Evolutionary conservation across 2,329 filamentous ascomycete genomes (phyloP).

Genomic region (Penicillium verrucosum): DNA sequence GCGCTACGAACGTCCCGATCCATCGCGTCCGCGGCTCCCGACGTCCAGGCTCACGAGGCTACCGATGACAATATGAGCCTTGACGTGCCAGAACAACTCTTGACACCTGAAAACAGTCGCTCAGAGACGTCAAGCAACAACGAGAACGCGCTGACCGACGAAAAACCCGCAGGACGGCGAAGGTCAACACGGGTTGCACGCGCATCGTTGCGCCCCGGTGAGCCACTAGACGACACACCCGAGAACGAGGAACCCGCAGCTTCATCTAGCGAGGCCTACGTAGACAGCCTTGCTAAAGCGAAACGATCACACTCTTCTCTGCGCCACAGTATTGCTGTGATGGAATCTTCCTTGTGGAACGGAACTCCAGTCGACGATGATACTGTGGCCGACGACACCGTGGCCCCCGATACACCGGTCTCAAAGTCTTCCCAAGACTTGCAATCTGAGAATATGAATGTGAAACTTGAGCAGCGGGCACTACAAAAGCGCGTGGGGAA

Average conservation of each 20-base stretch:
- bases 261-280: constrained; percentile 29
- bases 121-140: constrained; percentile 45
- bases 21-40: constrained; percentile 35
- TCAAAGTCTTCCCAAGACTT: constrained; percentile 36
- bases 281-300: constrained; percentile 37
- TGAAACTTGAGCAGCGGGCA: constrained; percentile 30
- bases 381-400: constrained; percentile 24
- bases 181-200: constrained; percentile 41
- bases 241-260: constrained; percentile 22
- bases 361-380: constrained; percentile 20
- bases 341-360: constrained; percentile 35
- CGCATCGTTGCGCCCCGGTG: constrained; percentile 35
- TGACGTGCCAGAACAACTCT: constrained; percentile 39
- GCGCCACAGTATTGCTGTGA: constrained; percentile 42
- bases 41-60: constrained; percentile 28
- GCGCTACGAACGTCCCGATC: constrained; percentile 27
- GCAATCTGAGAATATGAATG: constrained; percentile 21
- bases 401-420: constrained; percentile 34
- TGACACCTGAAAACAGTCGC: constrained; percentile 44
- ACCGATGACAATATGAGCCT: constrained; percentile 32
- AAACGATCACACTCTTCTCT: constrained; percentile 38
- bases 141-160: constrained; percentile 35
- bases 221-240: constrained; percentile 28
- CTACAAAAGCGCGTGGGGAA: constrained; percentile 33
- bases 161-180: constrained; percentile 31